phyloP scores from a whole-genome alignment of 1,284 basidiomycete genomes.

The Leccinum huronense region DNA sequence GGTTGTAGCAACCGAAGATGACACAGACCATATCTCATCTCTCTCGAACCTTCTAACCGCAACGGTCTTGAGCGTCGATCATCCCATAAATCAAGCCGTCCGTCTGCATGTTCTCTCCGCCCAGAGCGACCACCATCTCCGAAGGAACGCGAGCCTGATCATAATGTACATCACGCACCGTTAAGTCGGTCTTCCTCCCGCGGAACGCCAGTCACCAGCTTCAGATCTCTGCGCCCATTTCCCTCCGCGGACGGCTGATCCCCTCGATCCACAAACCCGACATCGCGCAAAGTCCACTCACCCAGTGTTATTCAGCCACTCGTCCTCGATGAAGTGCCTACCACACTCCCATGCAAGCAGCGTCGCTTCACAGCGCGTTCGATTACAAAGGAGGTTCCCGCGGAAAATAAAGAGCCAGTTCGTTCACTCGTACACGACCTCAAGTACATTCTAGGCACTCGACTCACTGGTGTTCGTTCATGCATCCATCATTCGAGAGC shows the following conservation, averaged over 20 bases:
- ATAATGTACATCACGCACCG: neutral
- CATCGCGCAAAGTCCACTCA: slow-evolving; percentile 53
- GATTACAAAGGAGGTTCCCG: too few species aligned
- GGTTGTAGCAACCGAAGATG: slow-evolving; percentile 13
- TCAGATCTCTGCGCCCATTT: slow-evolving; percentile 25
- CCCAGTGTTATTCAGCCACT: slow-evolving; percentile 69
- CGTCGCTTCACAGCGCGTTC: too few species aligned
- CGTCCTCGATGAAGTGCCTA: slow-evolving; percentile 49
- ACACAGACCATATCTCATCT: slow-evolving; percentile 5
- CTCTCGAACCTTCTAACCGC: slow-evolving; percentile 12
- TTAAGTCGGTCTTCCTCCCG: slow-evolving; percentile 18
- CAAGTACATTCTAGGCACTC: too few species aligned
- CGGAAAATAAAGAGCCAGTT: too few species aligned
- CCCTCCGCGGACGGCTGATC: slow-evolving; percentile 44
- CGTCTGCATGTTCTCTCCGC: slow-evolving; percentile 28
- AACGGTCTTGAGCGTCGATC: slow-evolving; percentile 31
- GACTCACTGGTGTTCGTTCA: too few species aligned
- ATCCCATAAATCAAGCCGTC: slow-evolving; percentile 36
- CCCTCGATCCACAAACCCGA: slow-evolving; percentile 48
- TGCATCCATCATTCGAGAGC: too few species aligned
- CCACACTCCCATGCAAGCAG: slow-evolving; percentile 10
- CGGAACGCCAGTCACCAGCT: slow-evolving; percentile 12
- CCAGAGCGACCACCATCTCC: slow-evolving; percentile 13
- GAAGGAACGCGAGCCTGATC: slow-evolving; percentile 22
- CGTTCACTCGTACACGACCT: too few species aligned